A percentile compares a stretch with the other conserved stretches of the same genome.
These are phyloP conservation scores for Penicillium goetzii DNA, from an alignment of 495 filamentous ascomycete genomes.

Conservation along the genomic window DNA sequence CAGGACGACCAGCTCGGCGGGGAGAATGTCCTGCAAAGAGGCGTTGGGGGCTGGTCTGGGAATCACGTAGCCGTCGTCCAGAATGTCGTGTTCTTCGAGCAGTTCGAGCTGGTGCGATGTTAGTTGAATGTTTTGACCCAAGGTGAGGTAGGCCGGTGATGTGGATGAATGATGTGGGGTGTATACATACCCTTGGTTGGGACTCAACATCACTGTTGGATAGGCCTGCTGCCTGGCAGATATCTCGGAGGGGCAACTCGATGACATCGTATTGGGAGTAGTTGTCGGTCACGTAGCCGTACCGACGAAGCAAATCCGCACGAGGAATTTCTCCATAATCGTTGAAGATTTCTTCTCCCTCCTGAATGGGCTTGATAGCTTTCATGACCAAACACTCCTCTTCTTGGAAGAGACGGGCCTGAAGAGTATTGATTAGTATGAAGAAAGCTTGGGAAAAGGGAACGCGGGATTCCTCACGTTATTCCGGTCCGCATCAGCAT, in stretches of 20 bases:
- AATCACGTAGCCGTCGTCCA: constrained; percentile 62
- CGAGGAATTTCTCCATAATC: constrained; percentile 87
- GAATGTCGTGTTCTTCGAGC: constrained; percentile 51
- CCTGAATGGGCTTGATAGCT: constrained; percentile 63
- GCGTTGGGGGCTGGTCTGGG: constrained; percentile 39
- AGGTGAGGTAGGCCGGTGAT: not conserved
- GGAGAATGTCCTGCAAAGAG: constrained; percentile 44
- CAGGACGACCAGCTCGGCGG: constrained; percentile 54
- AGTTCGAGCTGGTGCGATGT: constrained; percentile 43
- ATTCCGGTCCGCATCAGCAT: constrained; percentile 86
- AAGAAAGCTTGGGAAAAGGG: not conserved
- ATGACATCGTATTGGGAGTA: constrained; percentile 81
- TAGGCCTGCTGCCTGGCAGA: constrained; percentile 57
- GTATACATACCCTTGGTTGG: constrained; percentile 46
- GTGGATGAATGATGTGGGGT: not conserved
- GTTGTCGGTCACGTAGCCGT: constrained; percentile 82
- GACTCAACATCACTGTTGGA: constrained; percentile 42
- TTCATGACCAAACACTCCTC: constrained; percentile 67
- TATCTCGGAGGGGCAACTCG: constrained; percentile 64
- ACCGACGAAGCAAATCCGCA: constrained; percentile 80
- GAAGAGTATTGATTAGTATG: constrained; percentile 16
- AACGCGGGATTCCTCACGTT: constrained; percentile 51
- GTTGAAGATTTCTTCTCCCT: constrained; percentile 84
- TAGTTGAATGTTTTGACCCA: not conserved
- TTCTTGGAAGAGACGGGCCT: constrained; percentile 73